A percentile compares a stretch with the other conserved stretches of the same genome.
These are phyloP conservation scores for Leccinum pallidistipes DNA, from an alignment of 1,284 basidiomycete genomes.

Conservation along the genomic window DNA sequence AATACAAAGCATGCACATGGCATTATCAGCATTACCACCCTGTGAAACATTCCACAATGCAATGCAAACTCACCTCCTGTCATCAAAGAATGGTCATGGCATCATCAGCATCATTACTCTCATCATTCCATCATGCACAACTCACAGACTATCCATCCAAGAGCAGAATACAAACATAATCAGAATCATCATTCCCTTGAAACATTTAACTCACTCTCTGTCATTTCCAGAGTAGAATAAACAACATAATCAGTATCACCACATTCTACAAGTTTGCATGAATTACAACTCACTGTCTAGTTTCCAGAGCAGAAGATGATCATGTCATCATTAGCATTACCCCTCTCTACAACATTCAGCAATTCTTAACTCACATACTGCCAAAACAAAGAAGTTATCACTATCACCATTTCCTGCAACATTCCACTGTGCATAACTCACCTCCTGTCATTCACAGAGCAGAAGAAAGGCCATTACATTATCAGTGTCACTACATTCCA, in stretches of 20 bases:
- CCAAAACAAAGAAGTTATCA: neutral
- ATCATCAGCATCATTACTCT: neutral
- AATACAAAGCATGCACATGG: neutral
- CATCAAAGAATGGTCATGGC: neutral
- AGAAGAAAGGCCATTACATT: neutral
- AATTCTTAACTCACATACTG: neutral
- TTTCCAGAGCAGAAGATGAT: neutral
- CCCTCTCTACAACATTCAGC: neutral
- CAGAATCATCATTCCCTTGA: too few species aligned
- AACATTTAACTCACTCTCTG: neutral
- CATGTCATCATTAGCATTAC: neutral
- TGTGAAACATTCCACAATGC: neutral
- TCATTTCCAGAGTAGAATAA: neutral
- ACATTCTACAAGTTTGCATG: neutral
- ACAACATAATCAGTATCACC: neutral
- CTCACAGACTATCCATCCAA: neutral
- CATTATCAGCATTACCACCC: neutral
- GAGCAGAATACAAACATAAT: neutral
- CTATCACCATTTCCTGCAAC: neutral
- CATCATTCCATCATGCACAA: neutral
- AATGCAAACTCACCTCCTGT: neutral
- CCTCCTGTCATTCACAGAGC: neutral
- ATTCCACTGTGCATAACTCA: neutral
- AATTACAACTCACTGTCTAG: neutral
- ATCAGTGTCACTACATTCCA: neutral